A percentile compares a stretch with the other conserved stretches of the same genome.
Evolutionary conservation across 2,329 filamentous ascomycete genomes (phyloP).

Genomic region (Thielaviopsis euricoi): DNA sequence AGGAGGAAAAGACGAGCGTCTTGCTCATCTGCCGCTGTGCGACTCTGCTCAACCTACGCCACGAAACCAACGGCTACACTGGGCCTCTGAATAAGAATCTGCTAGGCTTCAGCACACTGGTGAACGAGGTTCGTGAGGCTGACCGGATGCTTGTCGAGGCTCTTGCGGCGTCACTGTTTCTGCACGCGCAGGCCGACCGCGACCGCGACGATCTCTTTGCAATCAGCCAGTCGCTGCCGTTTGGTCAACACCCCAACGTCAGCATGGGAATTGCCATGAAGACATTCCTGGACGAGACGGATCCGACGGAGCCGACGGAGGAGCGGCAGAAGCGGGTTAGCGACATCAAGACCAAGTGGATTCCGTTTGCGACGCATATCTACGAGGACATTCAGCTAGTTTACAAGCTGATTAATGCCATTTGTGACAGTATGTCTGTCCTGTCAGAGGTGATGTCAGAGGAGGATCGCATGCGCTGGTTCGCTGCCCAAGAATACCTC

Average conservation of each 20-base stretch:
- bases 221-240: conserved; percentile 59
- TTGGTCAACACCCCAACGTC: conserved; percentile 53
- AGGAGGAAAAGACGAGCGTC: conserved; percentile 61
- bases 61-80: conserved; percentile 79
- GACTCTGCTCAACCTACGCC: conserved; percentile 64
- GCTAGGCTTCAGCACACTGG: conserved; percentile 70
- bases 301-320: conserved; percentile 36
- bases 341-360: conserved; percentile 35
- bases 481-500: conserved; percentile 6
- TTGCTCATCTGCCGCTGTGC: conserved; percentile 76
- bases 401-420: conserved; percentile 39
- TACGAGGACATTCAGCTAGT: conserved; percentile 42
- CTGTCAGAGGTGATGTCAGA: conserved; percentile 1
- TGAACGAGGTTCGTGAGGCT: conserved; percentile 60
- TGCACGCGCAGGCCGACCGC: conserved; percentile 63
- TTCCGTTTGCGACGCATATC: conserved; percentile 43
- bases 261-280: conserved; percentile 66
- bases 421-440: conserved; percentile 32
- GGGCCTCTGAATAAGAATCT: conserved; percentile 84
- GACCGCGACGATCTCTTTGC: conserved; percentile 48
- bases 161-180: conserved; percentile 61
- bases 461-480: conserved; percentile 5
- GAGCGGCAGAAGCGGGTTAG: conserved; percentile 27
- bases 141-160: conserved; percentile 76
- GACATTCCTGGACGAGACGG: conserved; percentile 55